Evolutionary conservation across 75 land plant species (phyloP), one percentile per base, ranked within the genome.

Genomic region (Isoetes taiwanensis): DNA sequence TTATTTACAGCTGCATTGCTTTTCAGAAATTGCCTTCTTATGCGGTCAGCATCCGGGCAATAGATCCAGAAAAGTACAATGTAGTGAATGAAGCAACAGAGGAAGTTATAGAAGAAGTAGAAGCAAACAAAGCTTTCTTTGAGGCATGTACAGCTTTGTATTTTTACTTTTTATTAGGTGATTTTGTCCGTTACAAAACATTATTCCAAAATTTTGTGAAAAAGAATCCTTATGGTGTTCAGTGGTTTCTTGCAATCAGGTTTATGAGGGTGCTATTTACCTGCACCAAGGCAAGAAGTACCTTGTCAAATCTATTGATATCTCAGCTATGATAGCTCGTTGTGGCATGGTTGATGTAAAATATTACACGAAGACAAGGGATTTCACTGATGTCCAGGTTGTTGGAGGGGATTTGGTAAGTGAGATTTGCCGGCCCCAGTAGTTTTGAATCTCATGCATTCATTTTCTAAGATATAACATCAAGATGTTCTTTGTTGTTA

Each of bases 241-340:
- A n/a, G n/a, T n/a, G n/a, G n/a, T n/a, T n/a, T n/a, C n/a, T n/a
- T n/a, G n/a, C n/a, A n/a, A n/a, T n/a, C 66, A 94, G 99, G 86
- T 94, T 14, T 94, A 94, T 72, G 99, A 94, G 63, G 99, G 99
- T 75, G 99, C 99, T 50, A 86, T 94, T 0, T 94, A 84, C 54
- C 64, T 94, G 81, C 65, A 85, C 69, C 99, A 94, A 65, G 99
- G 99, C 19, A 75, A 58, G 54, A 80, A 77, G 6, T 94, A 79
- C 54, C 76, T 94, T 28, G 85, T 85, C 2, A 76, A 73, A 55
- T 62, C 43, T 16, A 64, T 94, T 29, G 78, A 85, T 70, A 53
- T 90, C 41, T 69, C 86, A 40, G 74, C 63, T 30, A 94, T 76
- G 66, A 54, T 80, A 42, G 99, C 99, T 52, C 52, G 70, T 2